These are phyloP conservation scores for Fusarium pseudonygamai DNA, from an alignment of 2,329 filamentous ascomycete genomes.

Conservation along the genomic window DNA sequence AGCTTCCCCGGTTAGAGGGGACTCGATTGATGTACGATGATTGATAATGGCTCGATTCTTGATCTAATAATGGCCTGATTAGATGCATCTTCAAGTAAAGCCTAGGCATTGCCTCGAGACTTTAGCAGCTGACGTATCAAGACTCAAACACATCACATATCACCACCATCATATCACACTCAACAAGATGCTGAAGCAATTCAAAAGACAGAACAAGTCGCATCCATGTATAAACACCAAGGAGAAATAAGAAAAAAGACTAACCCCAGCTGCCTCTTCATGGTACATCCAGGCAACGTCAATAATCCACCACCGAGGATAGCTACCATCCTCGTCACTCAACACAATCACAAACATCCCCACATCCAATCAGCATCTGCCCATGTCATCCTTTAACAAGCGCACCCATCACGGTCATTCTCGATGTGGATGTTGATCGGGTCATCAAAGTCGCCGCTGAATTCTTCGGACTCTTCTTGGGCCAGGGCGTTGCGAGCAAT, in stretches of 20 bases:
- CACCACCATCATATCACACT: not conserved
- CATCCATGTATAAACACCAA: slow-evolving; percentile 42
- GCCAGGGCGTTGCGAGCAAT: slow-evolving; percentile 95
- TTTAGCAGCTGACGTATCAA: not conserved
- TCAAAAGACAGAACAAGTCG: slow-evolving; percentile 26
- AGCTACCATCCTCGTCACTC: slow-evolving; percentile 21
- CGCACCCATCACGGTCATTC: slow-evolving; percentile 90
- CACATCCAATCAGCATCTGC: slow-evolving; percentile 8
- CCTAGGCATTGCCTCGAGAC: not conserved
- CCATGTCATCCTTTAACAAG: slow-evolving; percentile 70
- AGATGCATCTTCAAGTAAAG: not conserved
- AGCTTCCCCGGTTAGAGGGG: slow-evolving; percentile 8
- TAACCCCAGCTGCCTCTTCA: slow-evolving; percentile 32
- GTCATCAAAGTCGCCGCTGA: slow-evolving; percentile 95
- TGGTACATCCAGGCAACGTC: slow-evolving; percentile 43
- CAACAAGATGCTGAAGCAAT: not conserved
- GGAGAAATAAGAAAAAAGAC: slow-evolving; percentile 21
- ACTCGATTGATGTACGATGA: not conserved
- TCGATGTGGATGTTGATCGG: slow-evolving; percentile 98
- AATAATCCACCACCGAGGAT: slow-evolving; percentile 28
- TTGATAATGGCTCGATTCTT: not conserved
- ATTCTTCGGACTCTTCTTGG: slow-evolving; percentile 98
- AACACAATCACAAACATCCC: slow-evolving; percentile 11
- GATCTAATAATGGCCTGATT: not conserved
- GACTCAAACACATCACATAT: not conserved